Percentiles rank a stretch among this genome's conserved stretches.
These are phyloP conservation scores for Naegleria fowleri DNA, from an alignment of 208 protist species.

Conservation along the genomic window DNA sequence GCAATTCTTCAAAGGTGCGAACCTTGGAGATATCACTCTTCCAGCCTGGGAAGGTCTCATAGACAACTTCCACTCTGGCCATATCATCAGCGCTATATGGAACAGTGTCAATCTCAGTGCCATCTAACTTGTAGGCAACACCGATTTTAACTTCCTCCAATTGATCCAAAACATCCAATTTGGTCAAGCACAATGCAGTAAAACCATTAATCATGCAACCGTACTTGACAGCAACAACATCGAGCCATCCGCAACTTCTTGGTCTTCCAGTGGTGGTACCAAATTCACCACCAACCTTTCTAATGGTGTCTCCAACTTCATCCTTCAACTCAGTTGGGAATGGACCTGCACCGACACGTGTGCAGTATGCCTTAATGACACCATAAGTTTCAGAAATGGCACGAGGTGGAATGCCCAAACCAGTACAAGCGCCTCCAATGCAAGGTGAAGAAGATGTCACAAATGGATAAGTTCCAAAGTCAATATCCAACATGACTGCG, in stretches of 20 bases:
- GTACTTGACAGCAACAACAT: constrained; percentile 46
- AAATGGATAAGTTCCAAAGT: constrained; percentile 70
- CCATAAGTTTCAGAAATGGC: constrained; percentile 50
- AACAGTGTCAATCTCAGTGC: constrained; percentile 29
- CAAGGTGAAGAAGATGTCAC: constrained; percentile 60
- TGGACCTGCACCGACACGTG: constrained; percentile 50
- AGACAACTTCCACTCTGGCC: constrained; percentile 49
- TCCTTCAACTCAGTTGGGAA: constrained; percentile 27
- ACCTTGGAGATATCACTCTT: constrained; percentile 48
- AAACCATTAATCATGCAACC: constrained; percentile 48
- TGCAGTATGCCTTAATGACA: constrained; percentile 72
- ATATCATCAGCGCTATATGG: constrained; percentile 39
- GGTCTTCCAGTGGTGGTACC: constrained; percentile 62
- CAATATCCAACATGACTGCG: constrained; percentile 63
- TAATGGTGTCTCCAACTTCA: constrained; percentile 32
- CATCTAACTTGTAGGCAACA: constrained; percentile 46
- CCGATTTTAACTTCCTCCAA: constrained; percentile 51
- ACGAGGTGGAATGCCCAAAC: constrained; percentile 51
- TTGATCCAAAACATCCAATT: constrained; percentile 51
- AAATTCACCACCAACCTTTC: constrained; percentile 54
- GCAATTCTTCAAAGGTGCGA: constrained; percentile 46
- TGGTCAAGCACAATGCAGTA: constrained; percentile 51
- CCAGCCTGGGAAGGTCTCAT: constrained; percentile 59
- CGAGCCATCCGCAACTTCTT: constrained; percentile 50
- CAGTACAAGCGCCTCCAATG: constrained; percentile 49